These are phyloP conservation scores for Polygonum maritimum DNA, from an alignment of 148 eudicot species.

Conservation along the genomic window DNA sequence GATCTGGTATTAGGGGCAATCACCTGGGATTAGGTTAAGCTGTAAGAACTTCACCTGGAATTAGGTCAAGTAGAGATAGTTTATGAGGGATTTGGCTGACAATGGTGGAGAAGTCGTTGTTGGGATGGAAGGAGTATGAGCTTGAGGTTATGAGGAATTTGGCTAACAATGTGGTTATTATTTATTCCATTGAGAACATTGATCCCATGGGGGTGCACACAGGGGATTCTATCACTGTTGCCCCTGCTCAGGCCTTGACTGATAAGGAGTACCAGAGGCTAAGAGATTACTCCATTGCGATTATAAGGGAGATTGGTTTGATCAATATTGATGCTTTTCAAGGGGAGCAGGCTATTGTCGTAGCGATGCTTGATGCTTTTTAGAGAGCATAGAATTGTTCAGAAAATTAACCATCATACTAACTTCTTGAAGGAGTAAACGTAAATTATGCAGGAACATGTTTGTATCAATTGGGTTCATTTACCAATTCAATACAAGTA, in stretches of 20 bases:
- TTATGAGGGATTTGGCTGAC: conserved; percentile 96
- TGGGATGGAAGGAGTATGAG: too few species aligned
- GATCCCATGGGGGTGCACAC: conserved; percentile 98
- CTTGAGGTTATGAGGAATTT: too few species aligned
- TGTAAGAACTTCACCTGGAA: too few species aligned
- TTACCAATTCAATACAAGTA: neutral
- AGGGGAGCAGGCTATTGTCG: neutral
- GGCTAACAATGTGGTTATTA: too few species aligned
- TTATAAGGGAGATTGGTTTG: neutral
- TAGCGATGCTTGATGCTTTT: neutral
- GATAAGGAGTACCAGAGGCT: too few species aligned
- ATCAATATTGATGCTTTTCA: neutral
- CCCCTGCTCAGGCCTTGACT: too few species aligned
- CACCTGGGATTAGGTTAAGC: too few species aligned
- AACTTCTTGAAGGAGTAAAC: neutral
- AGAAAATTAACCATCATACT: neutral
- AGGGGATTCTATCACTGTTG: conserved; percentile 87
- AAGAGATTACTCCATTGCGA: too few species aligned
- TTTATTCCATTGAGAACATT: conserved; percentile 88
- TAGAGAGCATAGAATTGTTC: neutral
- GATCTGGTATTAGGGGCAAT: too few species aligned
- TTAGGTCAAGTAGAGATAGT: too few species aligned
- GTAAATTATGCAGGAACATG: neutral
- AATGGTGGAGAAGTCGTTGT: too few species aligned
- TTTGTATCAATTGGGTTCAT: neutral